Conservation (phyloP, 345 rosid species). For the Luvunga scandens region DNA sequence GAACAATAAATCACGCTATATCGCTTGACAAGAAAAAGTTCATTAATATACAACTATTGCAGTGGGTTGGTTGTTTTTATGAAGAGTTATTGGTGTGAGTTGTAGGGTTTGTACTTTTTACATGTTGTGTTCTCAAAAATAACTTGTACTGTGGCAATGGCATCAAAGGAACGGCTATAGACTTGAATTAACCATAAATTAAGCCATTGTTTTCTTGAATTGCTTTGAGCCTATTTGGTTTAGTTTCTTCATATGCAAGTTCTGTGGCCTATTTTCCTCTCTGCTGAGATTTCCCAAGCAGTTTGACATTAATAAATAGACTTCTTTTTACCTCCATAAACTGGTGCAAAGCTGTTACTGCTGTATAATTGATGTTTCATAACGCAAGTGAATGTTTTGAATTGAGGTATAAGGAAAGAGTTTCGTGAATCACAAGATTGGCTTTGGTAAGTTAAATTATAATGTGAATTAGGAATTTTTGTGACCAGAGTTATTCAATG, state of each 20-base stretch:
- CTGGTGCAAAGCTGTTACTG: background rate
- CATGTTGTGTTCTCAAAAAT: background rate
- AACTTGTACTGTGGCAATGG: background rate
- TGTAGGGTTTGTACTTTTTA: background rate
- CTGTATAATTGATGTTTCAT: background rate
- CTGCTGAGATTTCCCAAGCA: background rate
- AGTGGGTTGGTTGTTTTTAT: background rate
- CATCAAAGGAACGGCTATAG: background rate
- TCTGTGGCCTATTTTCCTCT: background rate
- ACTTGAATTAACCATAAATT: background rate
- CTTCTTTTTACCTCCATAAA: background rate
- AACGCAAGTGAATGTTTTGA: background rate
- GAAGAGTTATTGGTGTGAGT: background rate
- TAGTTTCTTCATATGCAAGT: background rate
- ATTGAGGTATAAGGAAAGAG: background rate
- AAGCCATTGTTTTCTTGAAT: background rate
- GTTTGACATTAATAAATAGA: background rate
- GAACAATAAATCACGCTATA: background rate
- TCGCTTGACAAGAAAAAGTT: background rate
- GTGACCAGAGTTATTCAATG: background rate
- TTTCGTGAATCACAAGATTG: background rate
- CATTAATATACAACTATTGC: background rate
- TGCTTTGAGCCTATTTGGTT: background rate
- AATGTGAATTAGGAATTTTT: conserved; percentile 5
- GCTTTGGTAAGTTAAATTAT: background rate